These are phyloP conservation scores for Pulveroboletus ravenelii DNA, from an alignment of 768 basidiomycete species.

Conservation along the genomic window DNA sequence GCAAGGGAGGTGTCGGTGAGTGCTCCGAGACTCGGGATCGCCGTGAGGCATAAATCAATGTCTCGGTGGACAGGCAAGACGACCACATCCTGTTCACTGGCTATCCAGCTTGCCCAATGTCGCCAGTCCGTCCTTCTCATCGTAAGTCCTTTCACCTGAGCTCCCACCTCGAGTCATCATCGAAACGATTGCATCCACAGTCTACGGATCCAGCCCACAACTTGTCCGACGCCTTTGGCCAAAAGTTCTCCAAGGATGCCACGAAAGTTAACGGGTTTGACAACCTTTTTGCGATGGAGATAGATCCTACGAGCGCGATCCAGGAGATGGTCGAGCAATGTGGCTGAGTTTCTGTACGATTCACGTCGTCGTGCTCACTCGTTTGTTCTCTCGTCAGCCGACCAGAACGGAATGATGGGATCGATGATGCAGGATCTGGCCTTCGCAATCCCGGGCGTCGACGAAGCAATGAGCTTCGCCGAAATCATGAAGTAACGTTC, in stretches of 20 bases:
- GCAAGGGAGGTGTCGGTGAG: constrained; percentile 97
- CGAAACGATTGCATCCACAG: constrained; percentile 35
- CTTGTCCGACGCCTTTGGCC: constrained; percentile 95
- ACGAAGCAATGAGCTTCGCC: constrained; percentile 99
- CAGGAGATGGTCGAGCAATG: constrained; percentile 99
- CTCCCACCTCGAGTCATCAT: neutral
- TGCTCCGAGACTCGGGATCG: constrained; percentile 5
- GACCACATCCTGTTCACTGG: constrained; percentile 94
- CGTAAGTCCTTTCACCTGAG: constrained; percentile 42
- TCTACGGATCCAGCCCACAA: constrained; percentile 99
- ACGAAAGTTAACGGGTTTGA: constrained; percentile 97
- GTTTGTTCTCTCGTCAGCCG: constrained; percentile 43
- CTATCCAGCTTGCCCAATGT: constrained; percentile 88
- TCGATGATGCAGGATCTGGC: constrained; percentile 99
- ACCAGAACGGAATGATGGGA: constrained; percentile 93
- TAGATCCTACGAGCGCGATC: constrained; percentile 95
- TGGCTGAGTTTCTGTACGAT: constrained; percentile 33
- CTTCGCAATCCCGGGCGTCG: constrained; percentile 98
- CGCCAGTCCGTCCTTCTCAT: constrained; percentile 97
- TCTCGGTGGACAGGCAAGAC: constrained; percentile 74
- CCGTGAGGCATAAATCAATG: neutral
- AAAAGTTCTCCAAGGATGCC: constrained; percentile 99
- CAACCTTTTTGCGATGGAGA: constrained; percentile 98
- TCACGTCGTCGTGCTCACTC: neutral
- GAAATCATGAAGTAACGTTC: constrained; percentile 93